Evolutionary conservation across 2,329 filamentous ascomycete species (phyloP).

Genomic region (Dactylonectria estremocensis): DNA sequence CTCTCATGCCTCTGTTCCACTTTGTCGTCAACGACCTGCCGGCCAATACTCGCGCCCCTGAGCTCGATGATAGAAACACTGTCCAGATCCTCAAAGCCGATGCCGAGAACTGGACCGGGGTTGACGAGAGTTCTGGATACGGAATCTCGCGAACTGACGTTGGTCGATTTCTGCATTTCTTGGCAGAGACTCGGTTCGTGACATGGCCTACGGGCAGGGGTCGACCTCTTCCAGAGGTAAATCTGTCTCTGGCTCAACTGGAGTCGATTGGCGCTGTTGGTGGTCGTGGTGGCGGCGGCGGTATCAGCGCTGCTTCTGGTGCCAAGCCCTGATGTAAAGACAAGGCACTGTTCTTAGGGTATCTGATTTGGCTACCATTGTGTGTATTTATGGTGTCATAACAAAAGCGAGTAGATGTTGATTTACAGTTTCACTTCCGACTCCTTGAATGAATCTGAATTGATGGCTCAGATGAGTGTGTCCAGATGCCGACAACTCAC

Average conservation of each 20-base stretch:
- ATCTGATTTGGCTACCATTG: neutral
- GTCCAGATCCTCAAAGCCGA: slow-evolving; percentile 75
- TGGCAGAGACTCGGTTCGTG: slow-evolving; percentile 51
- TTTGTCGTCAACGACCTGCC: slow-evolving; percentile 35
- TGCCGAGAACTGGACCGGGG: slow-evolving; percentile 69
- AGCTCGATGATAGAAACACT: slow-evolving; percentile 66
- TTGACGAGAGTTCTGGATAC: slow-evolving; percentile 68
- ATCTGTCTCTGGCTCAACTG: slow-evolving; percentile 40
- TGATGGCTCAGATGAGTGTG: neutral
- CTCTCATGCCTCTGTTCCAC: slow-evolving; percentile 33
- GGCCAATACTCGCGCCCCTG: slow-evolving; percentile 31
- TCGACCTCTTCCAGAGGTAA: slow-evolving; percentile 43
- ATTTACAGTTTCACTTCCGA: neutral
- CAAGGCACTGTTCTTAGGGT: slow-evolving; percentile 18
- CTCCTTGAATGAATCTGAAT: neutral
- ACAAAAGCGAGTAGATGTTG: slow-evolving; percentile 13
- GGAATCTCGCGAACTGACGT: slow-evolving; percentile 48
- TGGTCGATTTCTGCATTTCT: slow-evolving; percentile 47
- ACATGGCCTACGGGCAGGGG: slow-evolving; percentile 48
- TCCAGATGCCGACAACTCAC: neutral
- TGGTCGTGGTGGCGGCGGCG: slow-evolving; percentile 41
- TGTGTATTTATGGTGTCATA: slow-evolving; percentile 1
- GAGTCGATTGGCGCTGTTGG: slow-evolving; percentile 41
- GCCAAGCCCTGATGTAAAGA: slow-evolving; percentile 14
- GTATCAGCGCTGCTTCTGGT: slow-evolving; percentile 1